These are phyloP conservation scores for Cutaneotrichosporon mucoides DNA, from an alignment of 1,284 basidiomycete genomes.

Conservation along the genomic window DNA sequence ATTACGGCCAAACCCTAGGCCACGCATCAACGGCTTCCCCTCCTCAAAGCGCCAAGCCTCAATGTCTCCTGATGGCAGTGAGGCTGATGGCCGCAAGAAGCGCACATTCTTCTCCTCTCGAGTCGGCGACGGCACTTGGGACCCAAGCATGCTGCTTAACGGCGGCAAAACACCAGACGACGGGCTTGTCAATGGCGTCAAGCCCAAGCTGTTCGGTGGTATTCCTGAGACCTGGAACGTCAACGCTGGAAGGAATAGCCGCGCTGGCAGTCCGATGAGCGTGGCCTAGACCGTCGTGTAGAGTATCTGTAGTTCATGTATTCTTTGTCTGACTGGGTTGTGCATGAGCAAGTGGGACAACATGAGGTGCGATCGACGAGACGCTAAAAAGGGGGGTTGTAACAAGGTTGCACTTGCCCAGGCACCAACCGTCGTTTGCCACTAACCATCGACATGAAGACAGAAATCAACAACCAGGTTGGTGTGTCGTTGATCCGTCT, in stretches of 20 bases:
- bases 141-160: slow-evolving; percentile 16
- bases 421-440: too few species aligned
- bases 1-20: slow-evolving; percentile 20
- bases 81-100: slow-evolving; percentile 19
- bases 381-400: too few species aligned
- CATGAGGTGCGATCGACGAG: too few species aligned
- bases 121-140: slow-evolving; percentile 19
- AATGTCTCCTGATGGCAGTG: slow-evolving; percentile 15
- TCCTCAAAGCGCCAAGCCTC: slow-evolving; percentile 16
- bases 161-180: slow-evolving; percentile 13
- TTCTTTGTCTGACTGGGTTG: neutral
- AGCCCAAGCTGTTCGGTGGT: slow-evolving; percentile 24
- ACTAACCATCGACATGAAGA: too few species aligned
- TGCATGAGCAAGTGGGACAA: too few species aligned
- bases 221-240: slow-evolving; percentile 24
- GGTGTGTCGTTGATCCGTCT: too few species aligned
- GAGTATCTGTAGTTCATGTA: slow-evolving; percentile 2
- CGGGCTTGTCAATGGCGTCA: slow-evolving; percentile 17
- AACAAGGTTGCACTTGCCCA: too few species aligned
- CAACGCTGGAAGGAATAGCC: slow-evolving; percentile 13
- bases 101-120: slow-evolving; percentile 23
- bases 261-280: slow-evolving; percentile 27
- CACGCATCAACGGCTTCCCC: slow-evolving; percentile 20
- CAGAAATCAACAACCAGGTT: too few species aligned
- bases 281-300: slow-evolving; percentile 2